Base-by-base conservation (phyloP, 2,329 filamentous ascomycete genomes). In the Penicillium sp. region DNA sequence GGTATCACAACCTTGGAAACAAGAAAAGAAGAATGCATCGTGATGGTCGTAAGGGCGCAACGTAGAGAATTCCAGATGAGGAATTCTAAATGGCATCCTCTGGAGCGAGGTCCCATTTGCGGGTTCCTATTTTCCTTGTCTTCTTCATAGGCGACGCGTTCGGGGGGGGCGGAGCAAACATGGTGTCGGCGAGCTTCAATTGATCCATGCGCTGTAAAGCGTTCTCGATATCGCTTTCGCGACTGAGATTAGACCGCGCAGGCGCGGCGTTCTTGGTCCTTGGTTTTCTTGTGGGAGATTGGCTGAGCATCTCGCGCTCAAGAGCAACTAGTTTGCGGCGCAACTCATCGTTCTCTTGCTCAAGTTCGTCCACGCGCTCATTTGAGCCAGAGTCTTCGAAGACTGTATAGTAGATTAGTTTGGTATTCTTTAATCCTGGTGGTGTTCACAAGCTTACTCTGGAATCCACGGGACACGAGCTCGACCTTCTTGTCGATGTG, bases 401-500 rank as follows among this genome's bases (percentile, higher is more conserved):
- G 38, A 81, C 75, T 72, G 53, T 59, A 5, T 54, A 56, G 14
- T 67, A 53, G 53, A 65, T 63, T 38, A 63, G 58, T 45, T 21
- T 16, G n/a, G 16, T 13, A n/a, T 10, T 9, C 10, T 2, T 9
- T 10, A 5, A 13, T 2, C 13, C 22, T 3, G 22, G 31, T 34
- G 11, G 27, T 3, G 9, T 8, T 13, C 18, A 21, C 11, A 7
- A 27, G 60, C 67, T 71, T 77, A 71, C 72, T 77, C 58, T 72
- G 74, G 63, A 80, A 76, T 9, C 82, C 81, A 48, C 83, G 77
- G 51, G 85, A 82, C 32, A 89, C 75, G 21, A 91, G 81, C 55
- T 91, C 93, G 7, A 96, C 82, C 75, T 99, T 99, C 61, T 85
- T 85, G 71, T 97, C 92, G 68, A 94, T 83, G 72, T 95, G 90